Conservation (phyloP, 768 basidiomycete species). For the Kwoniella sp. region DNA sequence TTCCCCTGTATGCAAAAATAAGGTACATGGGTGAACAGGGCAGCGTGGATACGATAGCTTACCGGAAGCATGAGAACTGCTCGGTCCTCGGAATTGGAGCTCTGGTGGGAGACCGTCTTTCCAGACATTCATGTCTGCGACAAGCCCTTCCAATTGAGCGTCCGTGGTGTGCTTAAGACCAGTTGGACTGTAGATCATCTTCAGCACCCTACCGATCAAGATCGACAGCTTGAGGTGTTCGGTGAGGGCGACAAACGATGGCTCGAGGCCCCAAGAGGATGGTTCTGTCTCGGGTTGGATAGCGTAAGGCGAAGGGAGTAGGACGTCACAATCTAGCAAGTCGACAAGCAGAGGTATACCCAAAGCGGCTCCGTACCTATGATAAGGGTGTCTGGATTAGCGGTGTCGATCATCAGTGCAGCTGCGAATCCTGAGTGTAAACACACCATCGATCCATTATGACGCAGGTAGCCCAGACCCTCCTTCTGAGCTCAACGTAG, state of each 20-base stretch:
- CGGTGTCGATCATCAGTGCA: neutral
- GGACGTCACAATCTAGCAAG: conserved; percentile 91
- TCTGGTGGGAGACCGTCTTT: conserved; percentile 73
- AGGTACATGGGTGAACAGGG: no score
- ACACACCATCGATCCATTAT: conserved; percentile 89
- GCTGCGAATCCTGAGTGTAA: no score
- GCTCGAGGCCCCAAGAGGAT: conserved; percentile 60
- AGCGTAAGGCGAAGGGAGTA: conserved; percentile 85
- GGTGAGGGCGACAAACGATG: conserved; percentile 52
- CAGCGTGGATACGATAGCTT: no score
- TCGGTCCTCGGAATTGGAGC: conserved; percentile 73
- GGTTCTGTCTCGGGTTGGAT: conserved; percentile 56
- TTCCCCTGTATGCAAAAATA: no score
- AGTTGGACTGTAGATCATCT: conserved; percentile 91
- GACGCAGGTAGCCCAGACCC: conserved; percentile 92
- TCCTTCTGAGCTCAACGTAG: conserved; percentile 75
- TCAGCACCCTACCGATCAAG: conserved; percentile 84
- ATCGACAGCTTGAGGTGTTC: conserved; percentile 90
- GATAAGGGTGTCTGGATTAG: no score
- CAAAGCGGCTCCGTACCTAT: conserved; percentile 82
- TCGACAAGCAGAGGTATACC: conserved; percentile 97
- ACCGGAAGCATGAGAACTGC: conserved; percentile 71
- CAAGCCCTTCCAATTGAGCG: conserved; percentile 64
- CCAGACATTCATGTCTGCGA: conserved; percentile 65
- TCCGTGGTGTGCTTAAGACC: conserved; percentile 84